phyloP scores from a whole-genome alignment of 2,329 filamentous ascomycete species.

The Fusarium armeniacum region DNA sequence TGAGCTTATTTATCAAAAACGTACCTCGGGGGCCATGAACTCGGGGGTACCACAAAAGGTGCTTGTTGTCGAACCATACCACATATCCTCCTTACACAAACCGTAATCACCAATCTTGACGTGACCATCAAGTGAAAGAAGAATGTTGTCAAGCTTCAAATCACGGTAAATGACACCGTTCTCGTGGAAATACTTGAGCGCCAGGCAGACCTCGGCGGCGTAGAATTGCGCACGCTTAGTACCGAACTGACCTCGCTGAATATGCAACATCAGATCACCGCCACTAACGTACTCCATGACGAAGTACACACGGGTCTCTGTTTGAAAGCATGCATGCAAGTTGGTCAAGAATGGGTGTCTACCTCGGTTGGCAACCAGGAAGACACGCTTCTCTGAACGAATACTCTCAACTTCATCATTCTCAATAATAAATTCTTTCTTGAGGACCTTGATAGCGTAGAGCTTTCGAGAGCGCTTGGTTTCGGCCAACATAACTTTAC shows the following conservation, averaged over 20 bases:
- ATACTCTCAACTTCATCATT: conserved; percentile 99
- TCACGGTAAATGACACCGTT: conserved; percentile 99
- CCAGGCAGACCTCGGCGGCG: conserved; percentile 95
- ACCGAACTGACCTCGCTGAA: conserved; percentile 95
- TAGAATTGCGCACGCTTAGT: conserved; percentile 99
- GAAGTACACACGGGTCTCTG: conserved; percentile 97
- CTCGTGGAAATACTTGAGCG: conserved; percentile 99
- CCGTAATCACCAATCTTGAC: conserved; percentile 99
- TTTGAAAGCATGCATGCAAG: conserved; percentile 98
- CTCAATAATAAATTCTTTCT: conserved; percentile 99
- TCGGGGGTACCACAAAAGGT: conserved; percentile 99
- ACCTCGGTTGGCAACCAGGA: conserved; percentile 96
- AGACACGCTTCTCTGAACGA: conserved; percentile 96
- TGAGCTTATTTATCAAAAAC: conserved; percentile 28
- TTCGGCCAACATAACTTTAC: conserved; percentile 99
- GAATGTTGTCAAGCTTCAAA: conserved; percentile 92
- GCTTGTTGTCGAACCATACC: conserved; percentile 96
- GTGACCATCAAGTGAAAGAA: conserved; percentile 93
- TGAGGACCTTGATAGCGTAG: conserved; percentile 98
- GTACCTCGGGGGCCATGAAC: conserved; percentile 98
- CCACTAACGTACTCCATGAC: conserved; percentile 99
- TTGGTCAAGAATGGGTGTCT: conserved; percentile 95
- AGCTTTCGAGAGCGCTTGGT: conserved; percentile 92
- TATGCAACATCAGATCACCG: conserved; percentile 98
- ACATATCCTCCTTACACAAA: conserved; percentile 99